Conservation (phyloP, 352 stramenopile species). For the Phytophthora fragariae region DNA sequence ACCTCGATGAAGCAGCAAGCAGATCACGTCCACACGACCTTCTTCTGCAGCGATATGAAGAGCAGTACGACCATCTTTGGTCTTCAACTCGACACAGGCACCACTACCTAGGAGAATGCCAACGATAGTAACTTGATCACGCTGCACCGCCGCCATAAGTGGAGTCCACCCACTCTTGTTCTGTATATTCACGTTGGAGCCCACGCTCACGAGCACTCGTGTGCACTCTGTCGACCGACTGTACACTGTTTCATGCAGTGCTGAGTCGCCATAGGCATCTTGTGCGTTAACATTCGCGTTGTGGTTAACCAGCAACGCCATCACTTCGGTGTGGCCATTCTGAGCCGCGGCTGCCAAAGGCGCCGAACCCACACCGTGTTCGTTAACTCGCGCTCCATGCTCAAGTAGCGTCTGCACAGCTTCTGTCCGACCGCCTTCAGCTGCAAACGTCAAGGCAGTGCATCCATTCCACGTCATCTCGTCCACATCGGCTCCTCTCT, state of each 20-base stretch:
- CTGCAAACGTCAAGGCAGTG: conserved; percentile 29
- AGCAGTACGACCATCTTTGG: conserved; percentile 9
- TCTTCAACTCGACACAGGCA: not conserved
- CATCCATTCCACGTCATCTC: conserved; percentile 12
- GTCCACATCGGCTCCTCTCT: conserved; percentile 10
- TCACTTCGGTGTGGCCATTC: conserved; percentile 13
- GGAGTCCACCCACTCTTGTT: conserved; percentile 18
- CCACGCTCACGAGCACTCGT: not conserved
- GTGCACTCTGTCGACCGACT: conserved; percentile 1
- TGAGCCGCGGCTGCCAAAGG: conserved; percentile 6
- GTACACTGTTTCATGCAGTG: conserved; percentile 28
- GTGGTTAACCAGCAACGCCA: conserved; percentile 20
- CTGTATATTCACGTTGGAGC: not conserved
- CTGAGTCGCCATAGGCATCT: conserved; percentile 21
- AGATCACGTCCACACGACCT: conserved; percentile 6
- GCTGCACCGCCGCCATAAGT: conserved; percentile 15
- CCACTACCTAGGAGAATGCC: conserved; percentile 7
- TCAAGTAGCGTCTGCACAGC: conserved; percentile 7
- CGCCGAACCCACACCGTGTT: not conserved
- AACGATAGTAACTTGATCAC: conserved; percentile 10
- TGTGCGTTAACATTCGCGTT: conserved; percentile 7
- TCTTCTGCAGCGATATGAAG: conserved; percentile 28
- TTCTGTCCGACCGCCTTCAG: conserved; percentile 10
- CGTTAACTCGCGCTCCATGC: not conserved
- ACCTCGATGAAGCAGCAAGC: conserved; percentile 11